Percentiles rank a stretch among this genome's conserved stretches.
Conservation (phyloP, 345 rosid genomes). For the Odontarrhena argentea region DNA sequence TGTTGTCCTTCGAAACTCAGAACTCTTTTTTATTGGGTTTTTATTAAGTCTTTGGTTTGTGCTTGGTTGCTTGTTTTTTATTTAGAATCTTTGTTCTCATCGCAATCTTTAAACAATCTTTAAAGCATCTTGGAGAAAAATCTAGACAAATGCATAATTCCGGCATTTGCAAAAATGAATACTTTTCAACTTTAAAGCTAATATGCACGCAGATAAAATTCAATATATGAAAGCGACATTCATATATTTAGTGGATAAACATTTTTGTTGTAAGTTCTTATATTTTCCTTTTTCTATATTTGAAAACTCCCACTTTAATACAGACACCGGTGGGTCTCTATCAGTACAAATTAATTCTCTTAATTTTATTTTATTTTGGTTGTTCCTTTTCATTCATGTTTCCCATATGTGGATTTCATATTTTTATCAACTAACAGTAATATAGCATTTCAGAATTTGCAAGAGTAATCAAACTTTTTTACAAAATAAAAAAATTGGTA, state of each 20-base stretch:
- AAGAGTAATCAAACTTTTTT: too few relatives aligned
- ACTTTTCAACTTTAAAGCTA: too few relatives aligned
- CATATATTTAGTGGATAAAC: not conserved
- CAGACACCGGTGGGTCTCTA: not conserved
- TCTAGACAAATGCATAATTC: not conserved
- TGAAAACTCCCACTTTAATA: not conserved
- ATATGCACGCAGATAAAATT: not conserved
- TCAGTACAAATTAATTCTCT: not conserved
- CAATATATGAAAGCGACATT: not conserved
- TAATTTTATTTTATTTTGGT: not conserved
- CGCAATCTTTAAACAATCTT: constrained; percentile 1
- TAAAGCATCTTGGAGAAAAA: not conserved
- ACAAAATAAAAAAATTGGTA: not conserved
- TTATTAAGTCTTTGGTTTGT: constrained; percentile 3
- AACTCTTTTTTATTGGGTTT: not conserved
- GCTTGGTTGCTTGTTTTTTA: constrained; percentile 13
- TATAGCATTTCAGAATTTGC: not conserved
- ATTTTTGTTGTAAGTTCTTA: not conserved
- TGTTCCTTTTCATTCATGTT: constrained; percentile 14
- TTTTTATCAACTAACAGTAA: not conserved
- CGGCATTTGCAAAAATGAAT: not conserved
- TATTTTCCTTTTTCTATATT: not conserved
- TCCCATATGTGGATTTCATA: constrained; percentile 10
- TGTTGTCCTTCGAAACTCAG: constrained; percentile 12
- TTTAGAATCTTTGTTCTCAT: not conserved